phyloP scores from a whole-genome alignment of 129 eudicot genomes.

The Arctium minus region DNA sequence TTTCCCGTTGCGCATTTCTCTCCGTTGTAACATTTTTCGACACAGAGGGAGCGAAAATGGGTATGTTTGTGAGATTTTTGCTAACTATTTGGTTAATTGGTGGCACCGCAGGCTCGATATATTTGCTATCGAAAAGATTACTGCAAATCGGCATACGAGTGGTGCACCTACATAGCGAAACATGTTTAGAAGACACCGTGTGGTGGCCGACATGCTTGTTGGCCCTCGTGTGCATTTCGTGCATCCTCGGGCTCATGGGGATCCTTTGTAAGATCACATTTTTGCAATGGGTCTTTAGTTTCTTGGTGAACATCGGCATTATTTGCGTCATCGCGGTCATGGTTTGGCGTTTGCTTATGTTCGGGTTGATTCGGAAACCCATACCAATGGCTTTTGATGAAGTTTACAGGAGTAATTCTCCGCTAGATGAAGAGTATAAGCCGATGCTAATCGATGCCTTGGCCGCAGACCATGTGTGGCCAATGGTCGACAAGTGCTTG shows the following conservation, averaged over 20 bases:
- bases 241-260: constrained; percentile 30
- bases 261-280: constrained; percentile 26
- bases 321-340: constrained; percentile 24
- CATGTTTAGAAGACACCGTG: constrained; percentile 40
- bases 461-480: constrained; percentile 26
- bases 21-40: background rate
- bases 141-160: constrained; percentile 29
- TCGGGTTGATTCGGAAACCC: constrained; percentile 26
- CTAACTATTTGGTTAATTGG: constrained; percentile 36
- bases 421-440: constrained; percentile 31
- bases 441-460: constrained; percentile 22
- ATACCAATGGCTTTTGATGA: constrained; percentile 19
- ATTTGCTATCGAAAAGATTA: constrained; percentile 23
- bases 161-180: constrained; percentile 27
- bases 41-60: constrained; percentile 18
- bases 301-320: constrained; percentile 29
- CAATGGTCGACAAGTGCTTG: constrained; percentile 24
- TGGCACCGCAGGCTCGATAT: constrained; percentile 35
- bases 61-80: constrained; percentile 22
- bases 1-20: background rate
- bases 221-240: constrained; percentile 26
- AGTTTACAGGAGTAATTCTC: constrained; percentile 28
- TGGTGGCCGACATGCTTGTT: constrained; percentile 38
- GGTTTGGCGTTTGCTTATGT: constrained; percentile 37
- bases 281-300: constrained; percentile 29